Percentiles rank a stretch among this genome's conserved stretches.
Evolutionary conservation across 306 rosid species (phyloP).

Genomic region (Gleditsia sinensis): DNA sequence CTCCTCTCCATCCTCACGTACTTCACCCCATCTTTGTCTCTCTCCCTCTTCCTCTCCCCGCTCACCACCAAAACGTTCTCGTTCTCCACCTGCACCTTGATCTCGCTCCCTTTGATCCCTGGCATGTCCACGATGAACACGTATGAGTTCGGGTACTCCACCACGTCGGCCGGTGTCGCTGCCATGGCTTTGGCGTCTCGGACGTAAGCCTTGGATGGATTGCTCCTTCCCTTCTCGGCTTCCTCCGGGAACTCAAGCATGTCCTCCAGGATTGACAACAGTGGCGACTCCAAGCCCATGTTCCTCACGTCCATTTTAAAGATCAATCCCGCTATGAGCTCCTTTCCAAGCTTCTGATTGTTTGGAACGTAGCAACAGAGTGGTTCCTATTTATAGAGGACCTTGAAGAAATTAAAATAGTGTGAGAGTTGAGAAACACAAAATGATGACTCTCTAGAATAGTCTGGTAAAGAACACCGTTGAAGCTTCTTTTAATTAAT

Average conservation of each 20-base stretch:
- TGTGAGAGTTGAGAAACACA: background rate
- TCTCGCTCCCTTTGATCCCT: conserved; percentile 35
- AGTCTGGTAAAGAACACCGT: background rate
- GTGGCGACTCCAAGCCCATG: conserved; percentile 38
- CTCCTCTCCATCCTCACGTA: conserved; percentile 62
- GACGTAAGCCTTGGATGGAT: conserved; percentile 40
- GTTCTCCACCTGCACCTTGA: conserved; percentile 46
- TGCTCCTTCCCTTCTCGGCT: conserved; percentile 33
- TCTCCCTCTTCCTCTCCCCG: conserved; percentile 54
- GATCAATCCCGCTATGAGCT: no score
- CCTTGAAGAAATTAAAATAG: background rate
- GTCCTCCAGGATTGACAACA: conserved; percentile 48
- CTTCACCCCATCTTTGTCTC: conserved; percentile 11
- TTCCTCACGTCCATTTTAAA: conserved; percentile 32
- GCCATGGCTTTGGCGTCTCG: conserved; percentile 51
- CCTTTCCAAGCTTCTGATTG: background rate
- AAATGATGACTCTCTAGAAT: background rate
- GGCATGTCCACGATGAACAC: conserved; percentile 45
- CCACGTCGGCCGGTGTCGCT: conserved; percentile 41
- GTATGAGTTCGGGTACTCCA: conserved; percentile 37
- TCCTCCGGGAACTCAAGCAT: conserved; percentile 47
- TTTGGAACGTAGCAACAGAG: background rate
- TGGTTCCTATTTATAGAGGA: background rate
- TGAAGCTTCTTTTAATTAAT: no score
- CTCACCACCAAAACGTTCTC: conserved; percentile 44